Percentiles rank a stretch among this genome's conserved stretches.
phyloP scores from a whole-genome alignment of 2,329 filamentous ascomycete species.

The Aspergillus fructus region DNA sequence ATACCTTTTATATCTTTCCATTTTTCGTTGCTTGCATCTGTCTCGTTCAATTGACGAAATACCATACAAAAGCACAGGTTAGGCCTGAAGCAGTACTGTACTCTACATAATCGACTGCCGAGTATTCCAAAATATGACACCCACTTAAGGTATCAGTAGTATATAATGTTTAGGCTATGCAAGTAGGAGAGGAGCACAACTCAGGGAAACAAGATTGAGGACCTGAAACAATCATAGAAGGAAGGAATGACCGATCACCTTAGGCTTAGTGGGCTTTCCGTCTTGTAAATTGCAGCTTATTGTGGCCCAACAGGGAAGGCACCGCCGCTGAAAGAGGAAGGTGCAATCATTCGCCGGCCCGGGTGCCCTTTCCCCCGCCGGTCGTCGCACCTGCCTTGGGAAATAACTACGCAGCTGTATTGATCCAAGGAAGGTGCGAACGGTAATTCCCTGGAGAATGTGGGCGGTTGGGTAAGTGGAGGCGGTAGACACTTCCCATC shows the following conservation, averaged over 20 bases:
- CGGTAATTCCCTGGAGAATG: no score
- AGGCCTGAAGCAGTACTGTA: background rate
- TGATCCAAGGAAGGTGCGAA: no score
- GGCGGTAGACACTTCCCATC: no score
- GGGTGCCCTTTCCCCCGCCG: no score
- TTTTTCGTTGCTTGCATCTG: background rate
- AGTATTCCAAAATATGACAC: background rate
- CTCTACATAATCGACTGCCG: background rate
- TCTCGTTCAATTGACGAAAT: no score
- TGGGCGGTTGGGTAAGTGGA: no score
- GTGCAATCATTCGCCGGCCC: no score
- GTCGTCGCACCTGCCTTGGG: no score
- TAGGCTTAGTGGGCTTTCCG: background rate
- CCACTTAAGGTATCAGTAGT: background rate
- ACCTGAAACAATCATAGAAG: background rate
- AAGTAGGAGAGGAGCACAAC: no score
- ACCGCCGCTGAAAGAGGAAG: background rate
- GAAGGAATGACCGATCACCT: background rate
- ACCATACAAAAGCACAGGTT: background rate
- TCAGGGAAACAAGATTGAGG: no score
- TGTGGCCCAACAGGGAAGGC: background rate
- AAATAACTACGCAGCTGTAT: no score
- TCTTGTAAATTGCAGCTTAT: background rate
- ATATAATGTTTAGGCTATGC: background rate
- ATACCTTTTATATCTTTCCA: background rate